Percentiles rank a stretch among this genome's conserved stretches.
phyloP scores from a whole-genome alignment of 2,329 filamentous ascomycete genomes.

The Claviceps sp. region DNA sequence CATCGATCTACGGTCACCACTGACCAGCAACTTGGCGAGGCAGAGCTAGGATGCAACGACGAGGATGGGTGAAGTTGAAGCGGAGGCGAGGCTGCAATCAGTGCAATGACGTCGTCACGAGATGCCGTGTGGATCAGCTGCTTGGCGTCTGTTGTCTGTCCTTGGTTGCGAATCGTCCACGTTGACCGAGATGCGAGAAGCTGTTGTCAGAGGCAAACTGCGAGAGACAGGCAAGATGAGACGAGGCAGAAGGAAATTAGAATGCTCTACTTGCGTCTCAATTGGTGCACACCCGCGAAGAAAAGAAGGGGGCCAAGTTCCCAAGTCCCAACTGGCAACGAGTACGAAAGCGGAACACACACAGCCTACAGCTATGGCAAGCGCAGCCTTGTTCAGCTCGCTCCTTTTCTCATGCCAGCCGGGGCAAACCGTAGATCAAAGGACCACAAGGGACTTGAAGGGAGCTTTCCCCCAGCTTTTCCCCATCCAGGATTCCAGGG shows the following conservation, averaged over 20 bases:
- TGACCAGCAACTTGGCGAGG: background rate
- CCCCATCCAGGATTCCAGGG: background rate
- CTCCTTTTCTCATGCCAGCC: background rate
- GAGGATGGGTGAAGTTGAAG: background rate
- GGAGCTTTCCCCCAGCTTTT: background rate
- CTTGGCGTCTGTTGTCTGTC: background rate
- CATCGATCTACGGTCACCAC: background rate
- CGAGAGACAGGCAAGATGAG: background rate
- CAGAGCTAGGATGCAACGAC: constrained; percentile 1
- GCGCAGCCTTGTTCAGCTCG: background rate
- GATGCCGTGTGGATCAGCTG: background rate
- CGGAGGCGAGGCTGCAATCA: background rate
- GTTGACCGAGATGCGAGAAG: background rate
- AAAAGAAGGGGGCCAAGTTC: background rate
- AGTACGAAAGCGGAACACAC: background rate
- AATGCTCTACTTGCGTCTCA: background rate
- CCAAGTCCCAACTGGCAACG: no score
- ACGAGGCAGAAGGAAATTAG: background rate
- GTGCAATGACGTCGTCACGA: constrained; percentile 3
- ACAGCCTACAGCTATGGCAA: background rate
- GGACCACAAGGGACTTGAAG: background rate
- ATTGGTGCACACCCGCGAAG: no score
- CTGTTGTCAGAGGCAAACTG: background rate
- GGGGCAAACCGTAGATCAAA: no score
- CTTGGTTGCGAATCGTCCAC: background rate